These are phyloP conservation scores for Annona cherimola DNA, from an alignment of 164 flowering plant species.

Conservation along the genomic window DNA sequence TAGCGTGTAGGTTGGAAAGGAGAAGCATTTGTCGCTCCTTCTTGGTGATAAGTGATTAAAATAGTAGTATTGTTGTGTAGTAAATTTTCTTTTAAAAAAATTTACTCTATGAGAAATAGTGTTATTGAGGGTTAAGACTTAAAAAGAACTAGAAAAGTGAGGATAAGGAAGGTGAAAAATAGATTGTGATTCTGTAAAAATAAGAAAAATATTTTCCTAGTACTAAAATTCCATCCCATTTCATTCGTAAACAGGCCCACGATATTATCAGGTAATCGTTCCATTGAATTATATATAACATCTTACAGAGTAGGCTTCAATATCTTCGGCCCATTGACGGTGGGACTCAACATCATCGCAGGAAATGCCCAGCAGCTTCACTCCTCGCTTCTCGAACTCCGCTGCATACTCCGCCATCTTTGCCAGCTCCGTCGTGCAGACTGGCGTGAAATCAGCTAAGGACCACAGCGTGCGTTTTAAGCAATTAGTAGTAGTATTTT, in stretches of 20 bases:
- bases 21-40: too few relatives aligned
- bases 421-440: slow-evolving; percentile 82
- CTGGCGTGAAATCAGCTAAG: slow-evolving; percentile 79
- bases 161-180: too few relatives aligned
- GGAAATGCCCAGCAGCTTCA: slow-evolving; percentile 77
- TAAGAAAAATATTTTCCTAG: too few relatives aligned
- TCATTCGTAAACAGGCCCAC: neutral
- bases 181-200: too few relatives aligned
- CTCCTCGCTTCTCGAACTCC: slow-evolving; percentile 56
- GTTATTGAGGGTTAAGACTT: too few relatives aligned
- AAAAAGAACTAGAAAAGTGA: too few relatives aligned
- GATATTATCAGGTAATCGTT: neutral
- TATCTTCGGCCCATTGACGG: slow-evolving; percentile 69
- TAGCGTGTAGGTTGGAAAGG: too few relatives aligned
- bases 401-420: slow-evolving; percentile 51
- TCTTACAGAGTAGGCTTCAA: slow-evolving; percentile 61
- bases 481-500: neutral
- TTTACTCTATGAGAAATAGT: too few relatives aligned
- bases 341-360: slow-evolving; percentile 67
- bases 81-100: too few relatives aligned
- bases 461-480: neutral
- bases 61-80: too few relatives aligned
- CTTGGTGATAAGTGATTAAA: too few relatives aligned
- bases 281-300: neutral
- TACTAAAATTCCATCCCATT: too few relatives aligned